Evolutionary conservation across 139 green algal genomes (phyloP).

Genomic region (Microglena sp.): DNA sequence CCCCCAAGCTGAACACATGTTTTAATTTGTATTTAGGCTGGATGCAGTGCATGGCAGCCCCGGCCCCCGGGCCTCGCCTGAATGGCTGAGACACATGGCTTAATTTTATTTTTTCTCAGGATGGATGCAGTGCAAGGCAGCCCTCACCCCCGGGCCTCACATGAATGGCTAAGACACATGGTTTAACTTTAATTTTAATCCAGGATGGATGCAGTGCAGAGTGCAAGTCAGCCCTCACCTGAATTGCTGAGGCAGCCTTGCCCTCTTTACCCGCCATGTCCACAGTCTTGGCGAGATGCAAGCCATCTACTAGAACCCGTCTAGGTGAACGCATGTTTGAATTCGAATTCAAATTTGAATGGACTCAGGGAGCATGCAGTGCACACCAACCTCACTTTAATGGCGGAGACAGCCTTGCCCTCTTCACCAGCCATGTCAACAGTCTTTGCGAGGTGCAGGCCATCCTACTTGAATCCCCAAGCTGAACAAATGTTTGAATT

Average conservation of each 20-base stretch:
- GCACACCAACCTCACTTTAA: background rate
- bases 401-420: background rate
- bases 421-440: background rate
- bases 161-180: constrained; percentile 11
- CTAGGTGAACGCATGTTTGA: no score
- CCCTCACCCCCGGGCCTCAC: no score
- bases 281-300: background rate
- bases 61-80: no score
- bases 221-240: no score
- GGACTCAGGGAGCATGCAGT: background rate
- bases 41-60: no score
- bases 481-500: background rate
- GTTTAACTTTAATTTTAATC: no score
- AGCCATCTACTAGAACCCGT: constrained; percentile 11
- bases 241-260: constrained; percentile 12
- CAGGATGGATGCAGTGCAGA: no score
- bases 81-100: no score
- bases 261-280: constrained; percentile 5
- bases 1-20: no score
- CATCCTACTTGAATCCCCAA: background rate
- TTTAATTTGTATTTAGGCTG: no score
- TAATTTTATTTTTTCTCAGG: no score
- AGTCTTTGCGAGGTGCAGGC: background rate
- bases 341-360: background rate
- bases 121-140: no score